phyloP scores from a whole-genome alignment of 164 flowering plant species.

The Vitis vinifera region DNA sequence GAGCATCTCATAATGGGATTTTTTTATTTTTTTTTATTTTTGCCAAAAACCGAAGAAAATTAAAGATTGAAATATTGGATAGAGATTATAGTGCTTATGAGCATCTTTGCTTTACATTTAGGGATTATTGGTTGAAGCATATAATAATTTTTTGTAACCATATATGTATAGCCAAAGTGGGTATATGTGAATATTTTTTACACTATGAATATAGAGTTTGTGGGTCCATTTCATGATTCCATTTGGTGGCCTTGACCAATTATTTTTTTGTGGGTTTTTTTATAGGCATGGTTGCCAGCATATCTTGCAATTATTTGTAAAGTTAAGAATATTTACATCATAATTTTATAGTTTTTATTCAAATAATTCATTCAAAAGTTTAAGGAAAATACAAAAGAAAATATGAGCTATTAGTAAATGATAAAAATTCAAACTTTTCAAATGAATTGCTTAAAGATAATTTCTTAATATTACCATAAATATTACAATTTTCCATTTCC shows the following conservation, averaged over 20 bases:
- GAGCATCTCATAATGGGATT: background rate
- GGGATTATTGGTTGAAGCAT: background rate
- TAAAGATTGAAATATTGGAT: background rate
- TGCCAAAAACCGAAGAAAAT: background rate
- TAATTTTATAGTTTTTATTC: too few relatives aligned
- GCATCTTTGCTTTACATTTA: slow-evolving; percentile 8
- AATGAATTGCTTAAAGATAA: too few relatives aligned
- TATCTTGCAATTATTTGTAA: too few relatives aligned
- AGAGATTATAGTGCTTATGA: background rate
- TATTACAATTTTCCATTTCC: too few relatives aligned
- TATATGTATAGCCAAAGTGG: background rate
- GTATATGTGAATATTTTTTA: background rate
- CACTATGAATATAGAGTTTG: background rate
- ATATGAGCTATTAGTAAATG: too few relatives aligned
- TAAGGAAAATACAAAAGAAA: too few relatives aligned
- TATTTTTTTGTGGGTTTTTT: background rate
- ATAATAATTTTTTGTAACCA: background rate
- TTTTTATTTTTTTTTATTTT: background rate
- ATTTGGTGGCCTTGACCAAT: background rate
- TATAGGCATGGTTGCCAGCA: background rate
- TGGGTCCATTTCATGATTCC: background rate
- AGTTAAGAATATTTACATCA: too few relatives aligned
- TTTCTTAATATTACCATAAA: too few relatives aligned
- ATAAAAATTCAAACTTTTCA: too few relatives aligned
- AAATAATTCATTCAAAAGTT: too few relatives aligned